phyloP scores from a whole-genome alignment of 139 green algal genomes.

The Auxenochlorella pyrenoidosa region DNA sequence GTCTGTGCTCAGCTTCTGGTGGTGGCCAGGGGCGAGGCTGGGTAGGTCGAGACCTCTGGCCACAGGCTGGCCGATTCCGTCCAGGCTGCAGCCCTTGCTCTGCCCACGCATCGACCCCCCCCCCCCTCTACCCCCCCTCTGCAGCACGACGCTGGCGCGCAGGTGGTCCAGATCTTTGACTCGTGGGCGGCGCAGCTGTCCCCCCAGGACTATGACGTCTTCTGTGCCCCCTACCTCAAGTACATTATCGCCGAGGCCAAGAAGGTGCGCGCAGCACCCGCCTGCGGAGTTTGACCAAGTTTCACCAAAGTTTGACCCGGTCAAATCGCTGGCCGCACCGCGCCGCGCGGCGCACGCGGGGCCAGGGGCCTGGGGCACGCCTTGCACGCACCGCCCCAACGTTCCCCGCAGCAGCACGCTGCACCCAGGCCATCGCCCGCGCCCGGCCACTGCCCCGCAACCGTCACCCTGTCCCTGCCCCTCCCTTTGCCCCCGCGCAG shows the following conservation, averaged over 20 bases:
- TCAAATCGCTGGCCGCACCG: no score
- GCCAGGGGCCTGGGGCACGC: no score
- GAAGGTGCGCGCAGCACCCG: constrained; percentile 27
- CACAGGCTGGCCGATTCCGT: no score
- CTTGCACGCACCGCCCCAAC: no score
- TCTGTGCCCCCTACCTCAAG: constrained; percentile 87
- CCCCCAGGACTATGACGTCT: constrained; percentile 90
- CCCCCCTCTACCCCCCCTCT: background rate
- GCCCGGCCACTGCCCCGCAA: background rate
- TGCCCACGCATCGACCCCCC: background rate
- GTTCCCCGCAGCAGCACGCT: no score
- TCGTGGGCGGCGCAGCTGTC: constrained; percentile 89
- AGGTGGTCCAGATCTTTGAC: constrained; percentile 97
- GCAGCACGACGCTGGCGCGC: constrained; percentile 82
- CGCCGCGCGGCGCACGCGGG: no score
- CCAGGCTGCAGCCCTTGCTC: background rate
- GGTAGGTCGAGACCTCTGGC: no score
- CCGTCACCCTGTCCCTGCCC: background rate
- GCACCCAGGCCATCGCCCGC: background rate
- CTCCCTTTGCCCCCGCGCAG: background rate
- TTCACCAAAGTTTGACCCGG: background rate
- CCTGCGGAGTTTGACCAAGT: no score
- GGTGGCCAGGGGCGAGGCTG: no score
- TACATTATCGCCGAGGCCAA: constrained; percentile 72
- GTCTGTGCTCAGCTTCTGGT: no score